Percentiles rank a stretch among this genome's conserved stretches.
phyloP scores from a whole-genome alignment of 2,329 filamentous ascomycete species.

The Elsinoe batatas region DNA sequence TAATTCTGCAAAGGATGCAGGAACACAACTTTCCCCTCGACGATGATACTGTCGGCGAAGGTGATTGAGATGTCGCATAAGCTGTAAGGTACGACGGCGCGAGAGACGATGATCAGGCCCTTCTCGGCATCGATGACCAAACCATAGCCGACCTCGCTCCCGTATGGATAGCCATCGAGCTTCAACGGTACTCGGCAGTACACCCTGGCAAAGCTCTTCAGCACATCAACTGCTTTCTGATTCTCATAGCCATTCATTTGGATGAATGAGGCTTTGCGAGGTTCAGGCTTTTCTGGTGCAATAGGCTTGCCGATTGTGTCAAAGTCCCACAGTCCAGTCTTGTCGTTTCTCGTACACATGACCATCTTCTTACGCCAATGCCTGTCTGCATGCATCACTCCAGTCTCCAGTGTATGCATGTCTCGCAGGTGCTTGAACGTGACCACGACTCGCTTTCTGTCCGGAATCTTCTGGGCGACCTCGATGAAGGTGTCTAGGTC shows the following conservation, averaged over 20 bases:
- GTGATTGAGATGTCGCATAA: slow-evolving; percentile 94
- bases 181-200: slow-evolving; percentile 91
- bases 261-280: slow-evolving; percentile 80
- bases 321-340: slow-evolving; percentile 90
- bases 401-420: slow-evolving; percentile 86
- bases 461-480: slow-evolving; percentile 79
- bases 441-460: slow-evolving; percentile 74
- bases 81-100: slow-evolving; percentile 91
- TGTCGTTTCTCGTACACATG: slow-evolving; percentile 80
- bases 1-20: slow-evolving; percentile 96
- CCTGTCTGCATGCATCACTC: slow-evolving; percentile 82
- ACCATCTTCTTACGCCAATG: slow-evolving; percentile 97
- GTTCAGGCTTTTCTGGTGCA: slow-evolving; percentile 60
- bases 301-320: slow-evolving; percentile 71
- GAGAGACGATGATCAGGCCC: slow-evolving; percentile 85
- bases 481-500: slow-evolving; percentile 82
- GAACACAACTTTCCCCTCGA: slow-evolving; percentile 90
- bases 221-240: slow-evolving; percentile 81
- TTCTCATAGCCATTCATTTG: slow-evolving; percentile 81
- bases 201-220: slow-evolving; percentile 89
- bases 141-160: slow-evolving; percentile 88
- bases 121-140: slow-evolving; percentile 96
- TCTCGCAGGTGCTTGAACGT: slow-evolving; percentile 94
- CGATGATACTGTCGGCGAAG: slow-evolving; percentile 90
- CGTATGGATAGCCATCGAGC: slow-evolving; percentile 93